Base-by-base conservation (phyloP, 78 protist genomes). In the Dictyostelium citrinum region DNA sequence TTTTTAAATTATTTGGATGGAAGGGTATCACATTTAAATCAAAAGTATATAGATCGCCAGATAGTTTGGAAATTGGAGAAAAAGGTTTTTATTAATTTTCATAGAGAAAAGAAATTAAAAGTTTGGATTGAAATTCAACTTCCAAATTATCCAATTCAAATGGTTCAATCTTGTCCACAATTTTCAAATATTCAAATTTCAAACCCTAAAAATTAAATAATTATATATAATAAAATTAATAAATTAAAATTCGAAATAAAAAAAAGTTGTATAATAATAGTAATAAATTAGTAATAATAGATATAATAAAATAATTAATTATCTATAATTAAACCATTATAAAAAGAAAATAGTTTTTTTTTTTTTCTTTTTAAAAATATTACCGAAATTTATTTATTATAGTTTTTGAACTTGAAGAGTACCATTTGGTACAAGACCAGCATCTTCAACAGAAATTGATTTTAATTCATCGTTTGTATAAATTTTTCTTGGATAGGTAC, bases 361-460 rank as follows among this genome's bases (percentile, higher is more conserved):
- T 39, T 39, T 39, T 39, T 1, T 39, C 0, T 39, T 39, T 39
- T 37, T 37, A 37, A 3, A 3, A 3, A 3, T 37, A 3, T 37
- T 1, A 39, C 5, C 5, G 5, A 39, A 39, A 39, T 55, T 55
- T 51, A 51, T 51, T 60, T 61, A n/a, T n/a, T 60, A 64, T 64
- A 27, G 10, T 10, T 64, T 64, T n/a, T 24, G 20, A 24, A 64
- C 72, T 64, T 64, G 72, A 24, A 64, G 35, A 2, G 83, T 75
- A 20, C 95, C 95, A 76, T 61, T 83, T 72, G 95, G 95, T 24
- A 91, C 95, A 3, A 91, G 35, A 74, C 84, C 84, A 8, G 95
- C 95, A 37, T 29, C 75, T 58, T 39, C 29, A 4, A 91, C 72
- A 3, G 91, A 76, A 4, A 64, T 76, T 3, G 86, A 45, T 14